Evolutionary conservation across 208 protist species (phyloP).

Genomic region (Crithidia expoeki): DNA sequence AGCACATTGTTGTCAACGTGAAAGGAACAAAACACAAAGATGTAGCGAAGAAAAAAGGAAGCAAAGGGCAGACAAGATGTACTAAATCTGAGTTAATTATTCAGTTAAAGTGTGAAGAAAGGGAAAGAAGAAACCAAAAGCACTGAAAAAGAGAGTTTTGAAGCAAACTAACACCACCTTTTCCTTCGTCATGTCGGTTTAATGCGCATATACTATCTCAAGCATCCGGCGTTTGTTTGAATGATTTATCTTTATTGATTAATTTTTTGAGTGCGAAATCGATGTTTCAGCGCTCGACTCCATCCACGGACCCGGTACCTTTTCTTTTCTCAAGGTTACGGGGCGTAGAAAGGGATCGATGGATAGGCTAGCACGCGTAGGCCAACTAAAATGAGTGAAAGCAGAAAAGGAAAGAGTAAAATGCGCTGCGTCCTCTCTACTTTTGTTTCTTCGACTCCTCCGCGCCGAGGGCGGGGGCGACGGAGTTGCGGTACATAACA

Average conservation of each 20-base stretch:
- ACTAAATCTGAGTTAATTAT: constrained; percentile 20
- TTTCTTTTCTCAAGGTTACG: too few relatives aligned
- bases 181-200: too few relatives aligned
- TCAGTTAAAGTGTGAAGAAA: constrained; percentile 9
- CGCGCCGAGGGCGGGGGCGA: constrained; percentile 23
- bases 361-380: neutral
- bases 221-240: too few relatives aligned
- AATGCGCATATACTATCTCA: too few relatives aligned
- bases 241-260: neutral
- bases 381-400: constrained; percentile 4
- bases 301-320: neutral
- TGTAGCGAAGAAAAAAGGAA: constrained; percentile 10
- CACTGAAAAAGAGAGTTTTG: constrained; percentile 17
- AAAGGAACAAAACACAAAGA: constrained; percentile 7
- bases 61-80: constrained; percentile 15
- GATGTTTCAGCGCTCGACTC: neutral
- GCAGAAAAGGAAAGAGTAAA: neutral
- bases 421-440: constrained; percentile 2
- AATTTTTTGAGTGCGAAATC: constrained; percentile 1
- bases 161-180: neutral
- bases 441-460: constrained; percentile 16
- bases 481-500: constrained; percentile 47
- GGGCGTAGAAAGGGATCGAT: neutral
- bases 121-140: neutral
- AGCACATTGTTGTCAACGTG: neutral